A percentile compares a stretch with the other conserved stretches of the same genome.
phyloP scores from a whole-genome alignment of 139 green algal genomes.

The Micromonas commoda region DNA sequence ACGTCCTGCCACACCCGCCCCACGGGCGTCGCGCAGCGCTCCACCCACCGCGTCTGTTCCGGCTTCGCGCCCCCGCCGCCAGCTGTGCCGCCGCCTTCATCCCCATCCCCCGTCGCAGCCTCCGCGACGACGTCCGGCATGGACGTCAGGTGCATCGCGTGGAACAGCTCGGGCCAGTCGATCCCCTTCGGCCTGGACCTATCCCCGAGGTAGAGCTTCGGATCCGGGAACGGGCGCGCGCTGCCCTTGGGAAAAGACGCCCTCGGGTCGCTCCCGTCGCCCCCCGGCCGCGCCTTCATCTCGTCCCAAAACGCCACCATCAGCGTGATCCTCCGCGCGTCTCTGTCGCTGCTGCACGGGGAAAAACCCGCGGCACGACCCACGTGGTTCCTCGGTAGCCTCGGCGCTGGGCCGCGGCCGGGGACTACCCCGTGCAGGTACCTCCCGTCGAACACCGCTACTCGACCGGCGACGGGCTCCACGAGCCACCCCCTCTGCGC shows the following conservation, averaged over 20 bases:
- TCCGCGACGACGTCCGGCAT: neutral
- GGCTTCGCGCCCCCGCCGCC: neutral
- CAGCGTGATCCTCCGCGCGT: too few species aligned
- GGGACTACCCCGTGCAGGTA: conserved; percentile 50
- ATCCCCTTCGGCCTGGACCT: neutral
- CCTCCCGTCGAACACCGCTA: conserved; percentile 44
- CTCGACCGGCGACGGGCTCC: conserved; percentile 31
- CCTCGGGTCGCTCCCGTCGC: neutral
- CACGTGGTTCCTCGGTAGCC: neutral
- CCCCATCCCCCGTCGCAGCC: too few species aligned
- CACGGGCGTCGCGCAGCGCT: neutral
- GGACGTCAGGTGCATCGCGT: neutral
- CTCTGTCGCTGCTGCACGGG: too few species aligned
- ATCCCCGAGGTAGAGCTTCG: neutral
- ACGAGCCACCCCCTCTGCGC: conserved; percentile 40
- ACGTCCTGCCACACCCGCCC: neutral
- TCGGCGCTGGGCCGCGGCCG: conserved; percentile 31
- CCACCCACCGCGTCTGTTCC: too few species aligned
- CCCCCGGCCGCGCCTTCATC: neutral
- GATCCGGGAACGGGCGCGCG: neutral
- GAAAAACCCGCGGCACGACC: too few species aligned
- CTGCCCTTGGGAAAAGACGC: neutral
- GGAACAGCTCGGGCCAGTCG: neutral
- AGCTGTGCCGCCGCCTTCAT: neutral
- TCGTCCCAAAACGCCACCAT: conserved; percentile 19